Base-by-base conservation (phyloP, 805 yeast species). In the Cyberlindnera amylophila region DNA sequence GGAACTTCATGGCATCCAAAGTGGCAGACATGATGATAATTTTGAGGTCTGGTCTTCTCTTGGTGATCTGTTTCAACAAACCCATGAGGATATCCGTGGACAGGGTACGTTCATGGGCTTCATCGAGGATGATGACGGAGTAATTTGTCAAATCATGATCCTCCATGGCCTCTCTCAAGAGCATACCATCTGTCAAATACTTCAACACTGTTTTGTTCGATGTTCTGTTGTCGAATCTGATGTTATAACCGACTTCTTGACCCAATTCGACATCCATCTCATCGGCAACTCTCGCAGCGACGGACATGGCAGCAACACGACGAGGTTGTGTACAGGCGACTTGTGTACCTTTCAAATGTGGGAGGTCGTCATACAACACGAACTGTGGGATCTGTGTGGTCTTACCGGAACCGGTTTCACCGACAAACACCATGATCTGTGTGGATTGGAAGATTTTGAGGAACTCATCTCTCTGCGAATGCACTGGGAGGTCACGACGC, bases 171-270 rank as follows among this genome's bases (percentile, higher is more conserved):
- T 91, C 99, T 59, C 97, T 78, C 53, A 91, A 70, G 40, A 91
- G 74, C 97, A 91, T 90, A 81, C 99, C 99, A 70, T 91, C 99
- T 10, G 99, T 91, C 97, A 91, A 87, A 70, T 93, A 91, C 66
- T 89, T 88, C 57, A 91, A 71, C 29, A 90, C 75, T 6, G 99
- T 91, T 53, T 80, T 84, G 41, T 74, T 72, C 32, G 85, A 71
- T 2, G 96, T 86, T 55, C 79, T 86, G 66, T 91, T 90, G 55
- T 93, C 98, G 61, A 91, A 91, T 70, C 99, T 83, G 55, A 91
- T 86, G 52, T 84, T 79, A 67, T 91, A 91, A 69, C 99, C 99
- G 46, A 91, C 98, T 65, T 91, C 96, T 52, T 83, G 84, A 28
- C 99, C 99, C 39, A 91, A 68, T 46, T 76, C 72, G 6, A 91